A percentile compares a stretch with the other conserved stretches of the same genome.
Conservation (phyloP, 2,329 filamentous ascomycete genomes). For the Fusarium brachygibbosum region DNA sequence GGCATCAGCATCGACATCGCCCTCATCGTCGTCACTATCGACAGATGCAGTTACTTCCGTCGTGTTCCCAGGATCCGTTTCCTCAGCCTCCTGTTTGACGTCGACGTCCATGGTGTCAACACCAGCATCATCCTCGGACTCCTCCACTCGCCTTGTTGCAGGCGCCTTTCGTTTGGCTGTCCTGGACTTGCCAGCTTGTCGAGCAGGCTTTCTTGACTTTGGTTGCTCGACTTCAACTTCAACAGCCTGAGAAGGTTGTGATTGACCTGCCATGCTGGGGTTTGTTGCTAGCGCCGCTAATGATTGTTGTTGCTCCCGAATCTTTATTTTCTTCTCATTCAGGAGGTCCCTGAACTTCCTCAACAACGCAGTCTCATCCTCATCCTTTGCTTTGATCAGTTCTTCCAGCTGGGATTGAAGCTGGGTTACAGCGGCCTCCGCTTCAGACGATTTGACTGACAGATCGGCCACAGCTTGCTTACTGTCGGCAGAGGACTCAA, state of each 20-base stretch:
- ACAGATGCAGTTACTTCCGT: slow-evolving; percentile 59
- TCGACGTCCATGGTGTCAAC: slow-evolving; percentile 67
- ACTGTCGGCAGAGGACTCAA: slow-evolving; percentile 62
- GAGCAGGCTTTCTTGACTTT: slow-evolving; percentile 45
- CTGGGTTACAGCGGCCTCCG: slow-evolving; percentile 69
- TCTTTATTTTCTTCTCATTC: slow-evolving; percentile 85
- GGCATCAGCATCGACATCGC: slow-evolving; percentile 55
- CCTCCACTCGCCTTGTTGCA: slow-evolving; percentile 56
- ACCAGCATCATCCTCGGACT: slow-evolving; percentile 57
- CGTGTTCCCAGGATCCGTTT: slow-evolving; percentile 58
- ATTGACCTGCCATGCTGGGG: slow-evolving; percentile 49
- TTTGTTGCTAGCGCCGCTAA: slow-evolving; percentile 63
- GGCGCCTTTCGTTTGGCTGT: slow-evolving; percentile 65
- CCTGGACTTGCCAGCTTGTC: slow-evolving; percentile 56
- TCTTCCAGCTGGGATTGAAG: slow-evolving; percentile 75
- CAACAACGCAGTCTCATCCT: slow-evolving; percentile 75
- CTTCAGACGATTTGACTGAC: slow-evolving; percentile 58
- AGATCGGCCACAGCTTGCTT: slow-evolving; percentile 60
- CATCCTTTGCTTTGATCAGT: slow-evolving; percentile 73
- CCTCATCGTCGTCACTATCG: slow-evolving; percentile 59
- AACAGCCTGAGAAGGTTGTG: slow-evolving; percentile 45
- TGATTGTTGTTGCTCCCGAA: slow-evolving; percentile 77
- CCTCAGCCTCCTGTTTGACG: slow-evolving; percentile 53
- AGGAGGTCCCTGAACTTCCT: slow-evolving; percentile 78
- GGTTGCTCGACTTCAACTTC: slow-evolving; percentile 24